phyloP scores from a whole-genome alignment of 225 moss, liverwort and hornwort genomes.

The Neckera pumila region DNA sequence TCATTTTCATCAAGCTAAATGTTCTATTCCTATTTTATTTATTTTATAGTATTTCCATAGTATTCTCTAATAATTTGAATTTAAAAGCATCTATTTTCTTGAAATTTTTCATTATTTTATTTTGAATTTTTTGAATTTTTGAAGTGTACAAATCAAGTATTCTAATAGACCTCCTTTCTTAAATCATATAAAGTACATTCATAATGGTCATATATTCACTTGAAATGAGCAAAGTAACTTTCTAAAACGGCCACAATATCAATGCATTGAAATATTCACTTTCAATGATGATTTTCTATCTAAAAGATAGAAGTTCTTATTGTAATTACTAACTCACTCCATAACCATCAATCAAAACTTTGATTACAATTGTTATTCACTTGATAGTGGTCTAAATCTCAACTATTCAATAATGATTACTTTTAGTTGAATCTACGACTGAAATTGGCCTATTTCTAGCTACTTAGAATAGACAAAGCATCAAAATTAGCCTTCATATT shows the following conservation, averaged over 20 bases:
- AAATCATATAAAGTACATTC: too few species aligned
- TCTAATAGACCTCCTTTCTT: rapidly evolving
- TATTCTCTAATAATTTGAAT: background rate
- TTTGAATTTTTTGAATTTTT: background rate
- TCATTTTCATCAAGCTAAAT: background rate
- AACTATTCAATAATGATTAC: background rate
- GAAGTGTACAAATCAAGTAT: rapidly evolving
- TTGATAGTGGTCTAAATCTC: background rate
- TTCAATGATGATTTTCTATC: background rate
- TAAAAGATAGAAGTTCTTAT: background rate
- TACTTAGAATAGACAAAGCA: rapidly evolving
- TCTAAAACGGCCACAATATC: rapidly evolving
- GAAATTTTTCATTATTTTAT: too few species aligned
- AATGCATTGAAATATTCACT: background rate
- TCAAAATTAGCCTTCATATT: rapidly evolving
- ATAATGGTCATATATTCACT: background rate
- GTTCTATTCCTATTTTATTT: background rate
- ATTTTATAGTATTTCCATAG: background rate
- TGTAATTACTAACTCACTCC: rapidly evolving
- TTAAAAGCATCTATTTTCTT: rapidly evolving
- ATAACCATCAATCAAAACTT: background rate
- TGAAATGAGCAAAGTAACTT: background rate
- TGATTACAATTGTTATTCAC: background rate
- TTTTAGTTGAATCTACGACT: background rate
- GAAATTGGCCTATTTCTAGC: rapidly evolving